These are phyloP conservation scores for Pyricularia pennisetigena DNA, from an alignment of 2,329 filamentous ascomycete species.

Conservation along the genomic window DNA sequence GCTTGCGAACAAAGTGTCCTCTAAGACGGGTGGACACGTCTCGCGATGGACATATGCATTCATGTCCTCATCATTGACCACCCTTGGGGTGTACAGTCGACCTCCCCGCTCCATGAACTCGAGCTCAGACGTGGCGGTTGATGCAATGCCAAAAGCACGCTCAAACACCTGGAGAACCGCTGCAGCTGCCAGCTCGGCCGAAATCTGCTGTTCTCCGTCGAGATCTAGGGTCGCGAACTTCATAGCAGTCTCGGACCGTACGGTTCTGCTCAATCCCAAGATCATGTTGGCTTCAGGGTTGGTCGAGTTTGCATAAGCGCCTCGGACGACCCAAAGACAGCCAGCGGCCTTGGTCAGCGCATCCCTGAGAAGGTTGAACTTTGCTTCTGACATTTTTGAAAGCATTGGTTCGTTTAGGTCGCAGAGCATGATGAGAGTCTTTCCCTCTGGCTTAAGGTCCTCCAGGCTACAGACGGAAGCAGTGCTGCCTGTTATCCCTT, in stretches of 20 bases:
- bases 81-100: slow-evolving; percentile 26
- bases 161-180: slow-evolving; percentile 23
- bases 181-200: slow-evolving; percentile 13
- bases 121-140: slow-evolving; percentile 24
- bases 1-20: slow-evolving; percentile 29
- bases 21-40: slow-evolving; percentile 25
- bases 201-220: slow-evolving; percentile 19
- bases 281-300: slow-evolving; percentile 32
- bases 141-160: slow-evolving; percentile 22
- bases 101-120: slow-evolving; percentile 31
- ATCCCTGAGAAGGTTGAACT: slow-evolving; percentile 27
- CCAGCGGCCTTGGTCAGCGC: slow-evolving; percentile 23
- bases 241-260: slow-evolving; percentile 35
- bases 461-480: slow-evolving; percentile 21
- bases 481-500: slow-evolving; percentile 20
- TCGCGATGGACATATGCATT: slow-evolving; percentile 32
- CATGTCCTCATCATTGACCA: slow-evolving; percentile 28
- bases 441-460: slow-evolving; percentile 19
- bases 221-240: slow-evolving; percentile 35
- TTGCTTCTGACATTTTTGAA: slow-evolving; percentile 23
- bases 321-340: slow-evolving; percentile 29
- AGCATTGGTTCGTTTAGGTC: slow-evolving; percentile 35
- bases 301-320: slow-evolving; percentile 24
- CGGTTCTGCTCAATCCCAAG: slow-evolving; percentile 31
- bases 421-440: slow-evolving; percentile 30